Evolutionary conservation across 2,329 filamentous ascomycete species (phyloP), one percentile per base, ranked within the genome.

Genomic region (Xylaria digitata): DNA sequence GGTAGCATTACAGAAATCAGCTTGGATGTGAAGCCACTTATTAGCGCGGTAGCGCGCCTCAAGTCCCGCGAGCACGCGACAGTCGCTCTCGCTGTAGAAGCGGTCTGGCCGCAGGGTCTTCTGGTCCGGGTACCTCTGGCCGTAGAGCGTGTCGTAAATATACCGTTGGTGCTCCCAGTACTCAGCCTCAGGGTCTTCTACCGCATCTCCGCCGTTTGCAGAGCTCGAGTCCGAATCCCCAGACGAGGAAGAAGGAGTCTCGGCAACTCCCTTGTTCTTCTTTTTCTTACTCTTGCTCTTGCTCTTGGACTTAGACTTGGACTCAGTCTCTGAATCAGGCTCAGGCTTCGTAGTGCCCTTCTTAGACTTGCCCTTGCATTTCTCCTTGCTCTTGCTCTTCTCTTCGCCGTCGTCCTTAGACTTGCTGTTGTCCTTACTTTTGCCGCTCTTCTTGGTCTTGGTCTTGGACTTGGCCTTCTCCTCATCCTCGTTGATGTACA

Each of bases 1-100:
- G 0, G 75, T 76, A 23, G 72, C 64, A 65, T 76, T 76, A 43
- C 61, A 68, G 65, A 78, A 77, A 1, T 75, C 73, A n/a, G 71
- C 67, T 57, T 73, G 67, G 43, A 77, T 68, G 21, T 71, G 19
- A 9, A 72, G 49, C 70, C 71, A 76, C 65, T 71, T 74, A 55
- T 72, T 55, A 37, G 68, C 67, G 42, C 72, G 73, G 48, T 73
- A 69, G 59, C 73, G 73, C 2, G 75, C 74, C 69, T 77, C 76
- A 49, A 75, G 49, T 5, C 63, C 54, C 4, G 71, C 67, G 1
- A 78, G 69, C 2, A 70, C 62, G 15, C 59, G 61, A 65, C 75
- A 76, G 66, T 77, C 75, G 57, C 49, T 64, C 19, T 64, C 61
- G 65, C 60, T 74, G 63, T 68, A 77, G 67, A 61, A 60, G 5